These are phyloP conservation scores for Diaporthe vexans DNA, from an alignment of 2,329 filamentous ascomycete genomes.

Conservation along the genomic window DNA sequence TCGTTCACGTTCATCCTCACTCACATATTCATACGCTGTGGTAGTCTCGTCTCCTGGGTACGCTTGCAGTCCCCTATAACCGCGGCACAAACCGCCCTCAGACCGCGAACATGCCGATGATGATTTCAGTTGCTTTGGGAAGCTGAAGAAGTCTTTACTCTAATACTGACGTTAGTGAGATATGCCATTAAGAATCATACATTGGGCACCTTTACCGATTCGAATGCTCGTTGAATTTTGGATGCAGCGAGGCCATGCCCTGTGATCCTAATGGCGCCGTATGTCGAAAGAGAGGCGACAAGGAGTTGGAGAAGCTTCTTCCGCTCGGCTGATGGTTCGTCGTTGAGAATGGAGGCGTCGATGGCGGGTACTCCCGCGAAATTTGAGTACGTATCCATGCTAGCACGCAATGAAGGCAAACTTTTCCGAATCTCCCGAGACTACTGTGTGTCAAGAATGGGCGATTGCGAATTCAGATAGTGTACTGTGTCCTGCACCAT, in stretches of 20 bases:
- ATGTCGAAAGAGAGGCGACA: conserved; percentile 4
- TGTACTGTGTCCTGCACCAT: neutral
- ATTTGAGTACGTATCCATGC: conserved; percentile 16
- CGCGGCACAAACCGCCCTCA: neutral
- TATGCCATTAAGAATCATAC: rapidly evolving
- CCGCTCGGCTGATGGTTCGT: neutral
- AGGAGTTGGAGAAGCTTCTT: conserved; percentile 3
- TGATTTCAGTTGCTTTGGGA: conserved; percentile 1
- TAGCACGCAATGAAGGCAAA: neutral
- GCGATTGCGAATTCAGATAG: neutral
- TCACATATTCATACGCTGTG: conserved; percentile 9
- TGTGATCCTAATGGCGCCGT: conserved; percentile 1
- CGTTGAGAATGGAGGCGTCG: conserved; percentile 7
- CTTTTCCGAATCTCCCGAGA: neutral
- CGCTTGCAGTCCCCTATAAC: neutral
- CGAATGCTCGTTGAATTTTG: conserved; percentile 16
- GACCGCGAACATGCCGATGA: neutral
- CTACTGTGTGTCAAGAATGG: neutral
- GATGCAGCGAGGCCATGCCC: neutral
- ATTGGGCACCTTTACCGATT: neutral
- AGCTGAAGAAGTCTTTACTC: conserved; percentile 3
- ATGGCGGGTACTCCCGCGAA: conserved; percentile 2
- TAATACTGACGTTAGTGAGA: neutral
- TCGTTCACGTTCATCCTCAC: neutral
- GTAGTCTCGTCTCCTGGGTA: neutral